Evolutionary conservation across 2,329 filamentous ascomycete species (phyloP).

Genomic region (Drechslerella stenobrocha): DNA sequence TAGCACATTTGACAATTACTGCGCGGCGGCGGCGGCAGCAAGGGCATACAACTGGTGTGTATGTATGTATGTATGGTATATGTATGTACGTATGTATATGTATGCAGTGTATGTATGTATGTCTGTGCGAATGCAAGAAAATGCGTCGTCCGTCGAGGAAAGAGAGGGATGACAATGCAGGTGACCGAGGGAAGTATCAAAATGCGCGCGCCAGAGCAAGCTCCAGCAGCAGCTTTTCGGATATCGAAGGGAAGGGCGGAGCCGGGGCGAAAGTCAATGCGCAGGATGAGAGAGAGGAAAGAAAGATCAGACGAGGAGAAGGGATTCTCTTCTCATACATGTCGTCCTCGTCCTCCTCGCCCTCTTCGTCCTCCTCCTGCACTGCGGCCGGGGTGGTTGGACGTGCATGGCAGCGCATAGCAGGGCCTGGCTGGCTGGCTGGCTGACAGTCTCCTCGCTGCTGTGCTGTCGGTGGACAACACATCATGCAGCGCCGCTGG

Average conservation of each 20-base stretch:
- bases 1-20: slow-evolving; percentile 38
- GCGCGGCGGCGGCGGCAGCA: slow-evolving; percentile 16
- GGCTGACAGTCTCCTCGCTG: slow-evolving; percentile 5
- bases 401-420: slow-evolving; percentile 2
- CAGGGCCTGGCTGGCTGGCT: slow-evolving; percentile 28
- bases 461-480: slow-evolving; percentile 43
- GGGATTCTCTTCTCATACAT: slow-evolving; percentile 18
- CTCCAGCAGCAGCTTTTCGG: slow-evolving; percentile 22
- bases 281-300: slow-evolving; percentile 7
- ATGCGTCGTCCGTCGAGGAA: slow-evolving; percentile 8
- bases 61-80: slow-evolving; percentile 13
- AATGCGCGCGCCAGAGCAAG: background rate
- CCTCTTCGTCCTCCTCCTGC: background rate
- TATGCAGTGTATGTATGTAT: slow-evolving; percentile 6
- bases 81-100: slow-evolving; percentile 1
- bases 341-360: too few species aligned
- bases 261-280: slow-evolving; percentile 18
- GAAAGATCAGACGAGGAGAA: slow-evolving; percentile 23
- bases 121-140: background rate
- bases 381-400: slow-evolving; percentile 10
- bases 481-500: slow-evolving; percentile 47
- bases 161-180: slow-evolving; percentile 15
- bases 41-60: slow-evolving; percentile 46
- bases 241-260: slow-evolving; percentile 35
- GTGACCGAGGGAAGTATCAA: slow-evolving; percentile 26